Base-by-base conservation (phyloP, 2,329 filamentous ascomycete species). In the Alternaria longipes region DNA sequence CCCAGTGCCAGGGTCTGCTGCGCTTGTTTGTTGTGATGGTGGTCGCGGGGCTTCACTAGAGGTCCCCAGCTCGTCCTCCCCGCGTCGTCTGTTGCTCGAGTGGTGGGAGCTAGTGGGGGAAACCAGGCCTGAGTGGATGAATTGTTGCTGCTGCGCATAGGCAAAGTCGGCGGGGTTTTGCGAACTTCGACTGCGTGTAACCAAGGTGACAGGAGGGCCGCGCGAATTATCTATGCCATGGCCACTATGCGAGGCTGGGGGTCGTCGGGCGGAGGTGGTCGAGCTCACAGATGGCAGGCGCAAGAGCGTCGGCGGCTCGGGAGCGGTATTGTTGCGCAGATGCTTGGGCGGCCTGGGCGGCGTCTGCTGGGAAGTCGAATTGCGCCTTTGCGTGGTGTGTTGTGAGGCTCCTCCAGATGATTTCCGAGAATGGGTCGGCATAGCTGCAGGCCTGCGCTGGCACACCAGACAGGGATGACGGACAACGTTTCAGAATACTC, bases 161-260 rank as follows among this genome's bases (percentile, higher is more conserved):
- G 68, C 64, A 60, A 67, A 70, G 63, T 76, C 72, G 59, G 68
- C 49, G 32, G 74, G 65, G 62, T 68, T 70, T 57, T 73, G 74
- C 42, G 71, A 61, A 54, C 32, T 52, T 9, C 59, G 42, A 34
- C 71, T 63, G 67, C 76, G 75, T 62, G 72, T 84, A 60, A 83
- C 81, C 60, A 84, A 78, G n/a, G 83, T 80, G 59, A 84, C 81
- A 53, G 83, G 83, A 46, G 84, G 83, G 60, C 83, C 84, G 69
- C 79, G 75, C 58, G 78, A 80, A 30, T 81, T 83, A 71, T 83
- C 81, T 78, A 85, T 83, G 68, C 83, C 82, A 79, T 82, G 78
- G 54, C 80, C 81, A 66, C 80, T 83, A 64, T 80, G 79, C 50
- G 82, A 84, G 24, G 82, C 82, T 41, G 83, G 83, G 30, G 82